Evolutionary conservation across 495 filamentous ascomycete genomes (phyloP), one percentile per base, ranked within the genome.

Genomic region (Aspergillus coremiiformis): DNA sequence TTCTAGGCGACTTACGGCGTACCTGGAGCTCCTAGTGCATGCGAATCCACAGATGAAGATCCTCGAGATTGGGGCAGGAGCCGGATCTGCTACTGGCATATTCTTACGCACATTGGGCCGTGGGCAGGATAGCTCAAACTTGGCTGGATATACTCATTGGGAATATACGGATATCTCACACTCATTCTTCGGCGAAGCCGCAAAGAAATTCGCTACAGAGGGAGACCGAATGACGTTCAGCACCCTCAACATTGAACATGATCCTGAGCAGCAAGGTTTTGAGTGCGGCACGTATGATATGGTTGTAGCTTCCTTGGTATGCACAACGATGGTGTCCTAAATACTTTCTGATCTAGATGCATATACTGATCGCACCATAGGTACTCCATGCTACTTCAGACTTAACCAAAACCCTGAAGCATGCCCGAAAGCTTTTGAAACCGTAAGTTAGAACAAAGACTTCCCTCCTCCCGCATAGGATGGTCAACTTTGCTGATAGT

Each of bases 61-160:
- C n/a, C 64, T 83, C 1, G 79, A 83, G 52, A 67, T 84, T 29
- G 79, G 80, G 5, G 74, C 74, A 0, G 78, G 76, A 0, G 81
- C 76, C 11, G 79, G 78, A 10, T 70, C 69, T 14, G 66, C 72
- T 5, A 81, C 80, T 3, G 63, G 61, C 4, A 51, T 59, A 1
- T 58, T 67, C 14, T 48, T 81, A 5, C 51, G 68, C 0, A 60
- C 61, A 3, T 62, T 78, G 4, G 59, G 62, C 11, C 51, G 42
- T 26, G 44, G 37, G 1, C 32, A 41, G 2, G 23, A 21, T 17
- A 48, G 44, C 29, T 54, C 61, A 44, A 10, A 54, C 63, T 7
- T 45, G n/a, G n/a, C 54, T 19, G 54, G 37, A 10, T 66, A 68
- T 35, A 54, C 53, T 26, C 55, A 48, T 6, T 60, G 52, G 49